These are phyloP conservation scores for Melaleuca quinquenervia DNA, from an alignment of 345 rosid genomes.

Conservation along the genomic window DNA sequence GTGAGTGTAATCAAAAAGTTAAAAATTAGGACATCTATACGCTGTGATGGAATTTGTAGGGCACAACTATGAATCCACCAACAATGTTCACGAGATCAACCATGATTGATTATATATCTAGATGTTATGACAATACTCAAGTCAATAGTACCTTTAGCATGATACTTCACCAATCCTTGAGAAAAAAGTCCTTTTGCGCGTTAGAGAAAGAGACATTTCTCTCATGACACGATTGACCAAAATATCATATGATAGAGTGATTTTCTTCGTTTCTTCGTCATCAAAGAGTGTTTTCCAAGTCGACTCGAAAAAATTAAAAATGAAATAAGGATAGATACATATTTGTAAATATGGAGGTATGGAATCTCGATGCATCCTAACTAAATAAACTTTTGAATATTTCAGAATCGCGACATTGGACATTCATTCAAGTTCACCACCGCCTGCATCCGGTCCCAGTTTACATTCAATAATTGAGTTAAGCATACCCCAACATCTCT, in stretches of 20 bases:
- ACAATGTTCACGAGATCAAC: background rate
- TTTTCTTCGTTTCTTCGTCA: background rate
- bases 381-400: background rate
- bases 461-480: background rate
- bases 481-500: background rate
- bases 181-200: background rate
- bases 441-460: background rate
- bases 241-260: background rate
- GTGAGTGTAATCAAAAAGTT: background rate
- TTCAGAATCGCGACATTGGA: background rate
- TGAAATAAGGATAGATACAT: background rate
- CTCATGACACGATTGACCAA: background rate
- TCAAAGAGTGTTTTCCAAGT: background rate
- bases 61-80: background rate
- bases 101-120: background rate
- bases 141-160: background rate
- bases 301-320: too few species aligned
- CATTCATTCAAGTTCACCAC: background rate
- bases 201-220: too few species aligned
- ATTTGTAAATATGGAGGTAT: background rate
- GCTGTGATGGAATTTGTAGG: background rate
- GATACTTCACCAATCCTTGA: background rate
- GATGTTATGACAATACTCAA: background rate
- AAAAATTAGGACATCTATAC: background rate
- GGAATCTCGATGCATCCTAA: background rate